Evolutionary conservation across 2,329 filamentous ascomycete species (phyloP), one percentile per base, ranked within the genome.

Genomic region (Fusarium sterilihyphosum): DNA sequence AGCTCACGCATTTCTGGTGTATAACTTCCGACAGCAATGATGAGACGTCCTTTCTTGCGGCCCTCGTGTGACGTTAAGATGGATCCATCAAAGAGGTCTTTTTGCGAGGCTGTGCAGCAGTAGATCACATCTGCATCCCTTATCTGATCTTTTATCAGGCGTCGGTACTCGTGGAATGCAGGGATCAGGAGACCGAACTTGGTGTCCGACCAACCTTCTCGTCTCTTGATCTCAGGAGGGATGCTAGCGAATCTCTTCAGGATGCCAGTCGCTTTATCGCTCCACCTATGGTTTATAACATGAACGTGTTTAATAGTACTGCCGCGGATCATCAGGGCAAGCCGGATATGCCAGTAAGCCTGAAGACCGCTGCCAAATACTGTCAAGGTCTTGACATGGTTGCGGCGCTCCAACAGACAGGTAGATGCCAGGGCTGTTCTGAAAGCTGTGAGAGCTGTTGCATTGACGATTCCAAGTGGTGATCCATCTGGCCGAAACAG

Each of bases 301-400:
- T 96, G 92, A 54, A 98, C 89, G 67, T 92, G 90, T 77, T 92
- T 91, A 76, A 98, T 92, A 26, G 94, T 93, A 52, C 84, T 62
- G 4, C 90, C 90, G 29, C 88, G 92, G 57, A 96, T 87, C 73
- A 96, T 87, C 17, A 98, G 87, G 1, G 95, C 92, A 9, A 98
- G 88, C 2, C 95, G 92, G 49, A 97, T 90, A 81, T 98, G 96
- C 95, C 95, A 98, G 85, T 96, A 97, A 18, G 96, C 96, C 84
- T 98, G 95, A 76, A 92, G 91, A 52, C 96, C 96, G 40, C 93
- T 92, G 31, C 96, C 96, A 81, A 98, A 98, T 61, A 97, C 92
- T 20, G 92, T 92, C 17, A 98, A 80, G 20, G 92, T 94, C 79
- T 92, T 91, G 47, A 97, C 92, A 35, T 88, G 88, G 63, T 88